Evolutionary conservation across 768 basidiomycete genomes (phyloP).

Genomic region (Rhizopogon sp.): DNA sequence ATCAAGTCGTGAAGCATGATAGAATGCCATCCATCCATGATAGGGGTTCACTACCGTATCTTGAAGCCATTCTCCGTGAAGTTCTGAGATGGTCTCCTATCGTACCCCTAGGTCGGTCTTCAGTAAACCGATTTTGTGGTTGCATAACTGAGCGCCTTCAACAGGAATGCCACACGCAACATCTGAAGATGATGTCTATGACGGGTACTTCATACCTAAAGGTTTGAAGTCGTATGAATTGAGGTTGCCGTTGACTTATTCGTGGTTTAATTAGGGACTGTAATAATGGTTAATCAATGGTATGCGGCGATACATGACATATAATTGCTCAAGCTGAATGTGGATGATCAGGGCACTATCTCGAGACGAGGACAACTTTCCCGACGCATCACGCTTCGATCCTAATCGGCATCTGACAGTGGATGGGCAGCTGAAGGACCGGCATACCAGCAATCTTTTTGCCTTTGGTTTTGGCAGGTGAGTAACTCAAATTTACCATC

Average conservation of each 20-base stretch:
- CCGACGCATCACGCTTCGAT: neutral
- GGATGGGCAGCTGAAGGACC: neutral
- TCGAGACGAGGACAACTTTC: neutral
- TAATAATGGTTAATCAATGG: slow-evolving; percentile 19
- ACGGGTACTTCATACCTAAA: slow-evolving; percentile 24
- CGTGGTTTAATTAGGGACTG: slow-evolving; percentile 2
- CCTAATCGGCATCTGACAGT: neutral
- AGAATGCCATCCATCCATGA: too few relatives aligned
- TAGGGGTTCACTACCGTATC: too few relatives aligned
- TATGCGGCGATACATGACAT: slow-evolving; percentile 3
- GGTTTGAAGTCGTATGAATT: slow-evolving; percentile 21
- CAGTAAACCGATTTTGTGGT: neutral
- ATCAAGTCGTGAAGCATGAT: too few relatives aligned
- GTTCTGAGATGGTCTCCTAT: too few relatives aligned
- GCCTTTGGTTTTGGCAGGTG: neutral
- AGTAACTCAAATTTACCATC: neutral
- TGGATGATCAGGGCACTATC: neutral
- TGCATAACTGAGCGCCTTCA: neutral
- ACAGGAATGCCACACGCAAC: slow-evolving; percentile 3
- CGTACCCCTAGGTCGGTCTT: too few relatives aligned
- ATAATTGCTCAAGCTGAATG: neutral
- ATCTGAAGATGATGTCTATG: slow-evolving; percentile 5
- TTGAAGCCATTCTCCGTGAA: too few relatives aligned
- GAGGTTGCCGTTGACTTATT: neutral
- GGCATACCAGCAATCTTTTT: neutral